Evolutionary conservation across 225 moss, liverwort and hornwort species (phyloP).

Genomic region (Physcomitrellopsis africana): DNA sequence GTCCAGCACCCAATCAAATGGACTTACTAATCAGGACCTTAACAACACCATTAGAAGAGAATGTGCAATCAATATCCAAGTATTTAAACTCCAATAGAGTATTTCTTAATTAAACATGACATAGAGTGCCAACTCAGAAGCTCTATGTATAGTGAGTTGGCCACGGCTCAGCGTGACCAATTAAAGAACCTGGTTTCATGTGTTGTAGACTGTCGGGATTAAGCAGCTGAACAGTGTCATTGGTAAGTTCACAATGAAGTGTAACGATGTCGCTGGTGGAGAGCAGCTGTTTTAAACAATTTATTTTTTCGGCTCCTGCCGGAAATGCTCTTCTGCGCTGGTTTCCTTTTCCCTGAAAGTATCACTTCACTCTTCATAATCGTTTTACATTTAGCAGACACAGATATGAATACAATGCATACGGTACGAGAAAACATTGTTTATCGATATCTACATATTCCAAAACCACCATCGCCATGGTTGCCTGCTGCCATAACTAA

Average conservation of each 20-base stretch:
- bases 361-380: not conserved
- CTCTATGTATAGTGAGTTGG: not conserved
- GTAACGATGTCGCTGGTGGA: conserved; percentile 83
- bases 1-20: conserved; percentile 32
- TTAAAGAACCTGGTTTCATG: conserved; percentile 75
- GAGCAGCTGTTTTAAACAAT: conserved; percentile 79
- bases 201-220: conserved; percentile 81
- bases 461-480: too few species aligned
- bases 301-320: conserved; percentile 61
- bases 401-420: not conserved
- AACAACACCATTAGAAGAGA: not conserved
- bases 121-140: not conserved
- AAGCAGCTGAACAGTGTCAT: conserved; percentile 88
- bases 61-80: not conserved
- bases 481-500: too few species aligned
- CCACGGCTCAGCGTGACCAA: not conserved
- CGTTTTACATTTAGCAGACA: not conserved
- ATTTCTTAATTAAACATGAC: not conserved
- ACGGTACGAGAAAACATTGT: not conserved
- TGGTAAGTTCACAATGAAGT: conserved; percentile 88
- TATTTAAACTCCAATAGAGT: not conserved
- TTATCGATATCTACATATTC: not conserved
- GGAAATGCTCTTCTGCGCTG: conserved; percentile 59
- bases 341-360: conserved; percentile 61
- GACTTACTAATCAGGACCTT: conserved; percentile 2